Evolutionary conservation across 768 basidiomycete species (phyloP).

Genomic region (Mycena maculata): DNA sequence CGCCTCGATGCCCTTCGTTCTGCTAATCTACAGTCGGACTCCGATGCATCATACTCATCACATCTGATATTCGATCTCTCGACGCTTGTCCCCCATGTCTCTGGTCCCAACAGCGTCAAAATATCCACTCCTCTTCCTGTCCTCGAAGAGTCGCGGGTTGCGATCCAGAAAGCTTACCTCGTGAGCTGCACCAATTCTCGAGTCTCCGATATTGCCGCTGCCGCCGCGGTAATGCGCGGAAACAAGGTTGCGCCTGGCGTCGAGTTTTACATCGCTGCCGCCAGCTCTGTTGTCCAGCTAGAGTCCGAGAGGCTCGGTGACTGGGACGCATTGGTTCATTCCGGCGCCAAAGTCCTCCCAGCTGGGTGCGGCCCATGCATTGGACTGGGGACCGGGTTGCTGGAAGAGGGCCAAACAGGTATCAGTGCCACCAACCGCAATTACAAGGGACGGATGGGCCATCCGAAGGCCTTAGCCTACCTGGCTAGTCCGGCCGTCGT

Average conservation of each 20-base stretch:
- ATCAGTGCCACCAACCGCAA: slow-evolving; percentile 99
- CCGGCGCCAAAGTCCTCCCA: slow-evolving; percentile 93
- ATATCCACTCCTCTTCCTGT: slow-evolving; percentile 91
- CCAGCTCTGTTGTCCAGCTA: slow-evolving; percentile 90
- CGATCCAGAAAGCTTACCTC: slow-evolving; percentile 97
- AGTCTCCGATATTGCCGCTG: slow-evolving; percentile 92
- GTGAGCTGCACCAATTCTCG: slow-evolving; percentile 98
- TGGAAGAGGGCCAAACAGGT: slow-evolving; percentile 95
- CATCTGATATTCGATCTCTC: slow-evolving; percentile 93
- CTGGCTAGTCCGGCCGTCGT: slow-evolving; percentile 97
- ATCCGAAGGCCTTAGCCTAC: slow-evolving; percentile 94
- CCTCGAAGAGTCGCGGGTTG: slow-evolving; percentile 78
- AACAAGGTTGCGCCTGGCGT: slow-evolving; percentile 87
- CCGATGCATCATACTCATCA: slow-evolving; percentile 82
- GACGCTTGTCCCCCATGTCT: slow-evolving; percentile 93
- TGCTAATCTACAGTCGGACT: slow-evolving; percentile 72
- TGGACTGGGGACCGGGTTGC: slow-evolving; percentile 90
- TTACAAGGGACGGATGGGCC: slow-evolving; percentile 99
- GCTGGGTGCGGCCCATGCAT: slow-evolving; percentile 99
- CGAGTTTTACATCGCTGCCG: slow-evolving; percentile 97
- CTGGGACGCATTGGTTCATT: slow-evolving; percentile 87
- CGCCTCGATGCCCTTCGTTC: slow-evolving; percentile 76
- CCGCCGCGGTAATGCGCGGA: slow-evolving; percentile 89
- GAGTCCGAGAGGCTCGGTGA: slow-evolving; percentile 89
- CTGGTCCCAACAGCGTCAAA: slow-evolving; percentile 98